Base-by-base conservation (phyloP, 2,329 filamentous ascomycete species). In the Ploettnerulaceae sp. region DNA sequence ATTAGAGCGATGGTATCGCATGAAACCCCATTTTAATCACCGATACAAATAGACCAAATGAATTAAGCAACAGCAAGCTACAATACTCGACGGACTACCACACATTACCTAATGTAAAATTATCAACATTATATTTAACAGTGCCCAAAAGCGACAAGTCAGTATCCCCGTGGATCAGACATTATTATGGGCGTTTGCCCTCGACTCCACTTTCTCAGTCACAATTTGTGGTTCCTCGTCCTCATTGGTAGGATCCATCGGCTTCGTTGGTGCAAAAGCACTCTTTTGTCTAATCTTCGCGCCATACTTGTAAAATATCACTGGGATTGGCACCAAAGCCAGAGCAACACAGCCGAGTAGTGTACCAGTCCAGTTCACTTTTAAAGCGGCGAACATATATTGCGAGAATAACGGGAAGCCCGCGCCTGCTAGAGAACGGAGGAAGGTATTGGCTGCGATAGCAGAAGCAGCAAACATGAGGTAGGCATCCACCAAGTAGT, bases 401-500 rank as follows among this genome's bases (percentile, higher is more conserved):
- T 71, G 75, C 0, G 84, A 80, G 63, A 93, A 93, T 1, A 93
- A 74, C 1, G 88, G 88, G 71, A 94, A 93, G 1, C 75, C 81
- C 2, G 86, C 86, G 53, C 86, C 88, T 52, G 82, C 84, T 7
- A 89, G 70, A 0, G 85, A 90, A 56, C 89, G 82, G 28, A 94
- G 68, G 60, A 94, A 84, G 0, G 86, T 86, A 66, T 90, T 93
- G 17, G 82, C 88, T 4, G 88, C 88, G 47, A 94, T 80, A 17
- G 86, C 88, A 0, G 85, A 90, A 8, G 88, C 88, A 1, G 89
- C 80, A 57, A 62, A 62, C 57, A 62, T 61, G 20, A 62, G 76
- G 59, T 84, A 84, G 7, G 80, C 81, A 59, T 91, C 86, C 48
- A 90, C 82, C 3, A 91, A 77, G 63, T 90, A 91, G 69, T 91